phyloP scores from a whole-genome alignment of 768 basidiomycete genomes.

The Sistotremastrum suecicum region DNA sequence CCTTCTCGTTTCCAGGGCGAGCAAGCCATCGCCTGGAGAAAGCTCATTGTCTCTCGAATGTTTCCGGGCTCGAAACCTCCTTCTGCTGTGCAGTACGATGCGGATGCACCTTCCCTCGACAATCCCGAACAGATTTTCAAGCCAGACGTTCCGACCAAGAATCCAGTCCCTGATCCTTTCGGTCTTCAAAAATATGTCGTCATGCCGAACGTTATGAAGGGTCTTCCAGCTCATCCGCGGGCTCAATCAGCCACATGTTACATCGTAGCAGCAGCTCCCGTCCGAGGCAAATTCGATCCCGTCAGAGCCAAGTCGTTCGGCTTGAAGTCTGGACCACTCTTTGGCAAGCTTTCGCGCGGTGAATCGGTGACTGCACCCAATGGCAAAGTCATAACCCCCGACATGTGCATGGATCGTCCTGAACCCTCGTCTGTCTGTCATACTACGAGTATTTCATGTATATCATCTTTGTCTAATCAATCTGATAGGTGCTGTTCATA shows the following conservation, averaged over 20 bases:
- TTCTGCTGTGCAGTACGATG: constrained; percentile 8
- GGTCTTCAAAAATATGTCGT: background rate
- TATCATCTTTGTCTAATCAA: background rate
- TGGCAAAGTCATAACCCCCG: constrained; percentile 18
- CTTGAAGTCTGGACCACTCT: constrained; percentile 41
- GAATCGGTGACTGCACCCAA: constrained; percentile 43
- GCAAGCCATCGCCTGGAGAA: constrained; percentile 42
- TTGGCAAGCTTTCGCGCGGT: constrained; percentile 52
- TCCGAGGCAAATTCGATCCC: constrained; percentile 58
- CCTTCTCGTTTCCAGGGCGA: constrained; percentile 23
- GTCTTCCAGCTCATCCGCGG: constrained; percentile 3
- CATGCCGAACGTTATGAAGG: constrained; percentile 1
- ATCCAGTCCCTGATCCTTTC: constrained; percentile 16
- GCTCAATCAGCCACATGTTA: constrained; percentile 17
- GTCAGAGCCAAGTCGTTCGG: constrained; percentile 49
- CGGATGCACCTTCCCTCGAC: background rate
- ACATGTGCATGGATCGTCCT: background rate
- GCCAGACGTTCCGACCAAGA: background rate
- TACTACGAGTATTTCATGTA: background rate
- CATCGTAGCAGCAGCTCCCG: constrained; percentile 26
- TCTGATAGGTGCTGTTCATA: constrained; percentile 41
- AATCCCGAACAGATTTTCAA: constrained; percentile 1
- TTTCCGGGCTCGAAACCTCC: constrained; percentile 31
- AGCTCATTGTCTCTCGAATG: constrained; percentile 40
- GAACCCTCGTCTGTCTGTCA: background rate